Base-by-base conservation (phyloP, 73 alveolate species). In the Paramecium tetraurelia region DNA sequence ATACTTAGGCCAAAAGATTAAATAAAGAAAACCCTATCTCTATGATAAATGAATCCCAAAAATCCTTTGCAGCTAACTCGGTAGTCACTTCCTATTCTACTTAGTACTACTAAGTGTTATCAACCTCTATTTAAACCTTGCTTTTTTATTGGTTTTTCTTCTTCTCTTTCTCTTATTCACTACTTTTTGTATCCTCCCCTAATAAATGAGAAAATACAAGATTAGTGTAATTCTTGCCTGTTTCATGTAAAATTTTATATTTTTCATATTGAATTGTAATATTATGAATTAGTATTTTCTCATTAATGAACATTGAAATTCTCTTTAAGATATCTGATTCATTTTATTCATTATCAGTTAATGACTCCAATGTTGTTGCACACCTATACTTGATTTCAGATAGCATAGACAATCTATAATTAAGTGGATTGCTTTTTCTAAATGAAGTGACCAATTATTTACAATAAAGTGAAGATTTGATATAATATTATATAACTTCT, bases 321-420 rank as follows among this genome's bases (percentile, higher is more conserved):
- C 44, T 80, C 5, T 24, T 27, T 0, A 80, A 20, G 1, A 43
- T 48, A 5, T 41, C 90, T 27, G 46, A 24, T 27, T 41, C 43
- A 43, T 80, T 41, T 22, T 80, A 20, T 38, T 80, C 90, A 80
- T 33, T 41, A 80, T 80, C 90, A 21, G 57, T 80, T 46, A 80
- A 48, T 41, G 90, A 80, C 29, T 80, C 90, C 20, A 80, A 80
- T 31, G 90, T 80, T 20, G 90, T 44, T 18, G 90, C 75, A 48
- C 90, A 80, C 12, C 90, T 80, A 80, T 80, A 80, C 43, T 80
- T 80, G 8, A 80, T 80, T 46, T 80, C 46, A 24, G 90, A 80
- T 16, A 80, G 20, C 72, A 43, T 41, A 80, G 14, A 46, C 12
- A 80, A 44, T 24, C 24, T 44, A 80, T 41, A 80, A 48, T 80